phyloP scores from a whole-genome alignment of 192 early-diverging fungal species.

The Geranomyces michiganensis region DNA sequence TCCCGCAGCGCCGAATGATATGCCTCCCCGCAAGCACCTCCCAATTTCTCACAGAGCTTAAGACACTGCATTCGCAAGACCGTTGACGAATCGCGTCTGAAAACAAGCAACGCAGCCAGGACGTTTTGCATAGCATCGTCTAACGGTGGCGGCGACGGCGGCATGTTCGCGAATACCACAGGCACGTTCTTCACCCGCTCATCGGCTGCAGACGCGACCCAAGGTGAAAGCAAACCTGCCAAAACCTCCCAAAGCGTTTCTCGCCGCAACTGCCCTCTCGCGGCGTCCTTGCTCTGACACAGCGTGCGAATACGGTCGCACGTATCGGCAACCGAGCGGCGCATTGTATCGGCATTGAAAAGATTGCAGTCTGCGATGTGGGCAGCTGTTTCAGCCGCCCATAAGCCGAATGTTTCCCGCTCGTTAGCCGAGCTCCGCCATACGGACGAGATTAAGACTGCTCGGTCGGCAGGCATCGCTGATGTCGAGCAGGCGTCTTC shows the following conservation, averaged over 20 bases:
- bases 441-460: neutral
- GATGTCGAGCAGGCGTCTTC: neutral
- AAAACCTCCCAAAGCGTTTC: neutral
- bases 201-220: neutral
- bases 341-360: neutral
- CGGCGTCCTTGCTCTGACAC: neutral
- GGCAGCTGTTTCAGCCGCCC: constrained; percentile 2
- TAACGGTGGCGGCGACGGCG: neutral
- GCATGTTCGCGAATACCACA: neutral
- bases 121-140: neutral
- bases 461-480: neutral
- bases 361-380: neutral
- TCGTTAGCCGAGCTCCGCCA: constrained; percentile 8
- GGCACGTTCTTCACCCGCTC: neutral
- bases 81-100: neutral
- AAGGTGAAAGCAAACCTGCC: neutral
- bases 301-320: neutral
- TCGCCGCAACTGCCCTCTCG: neutral
- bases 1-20: neutral
- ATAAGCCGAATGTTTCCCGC: constrained; percentile 14
- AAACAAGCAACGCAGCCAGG: neutral
- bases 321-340: neutral
- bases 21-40: too few species aligned
- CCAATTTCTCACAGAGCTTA: neutral
- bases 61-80: neutral